Evolutionary conservation across 257 asterid species (phyloP).

Genomic region (Voacanga thouarsii): DNA sequence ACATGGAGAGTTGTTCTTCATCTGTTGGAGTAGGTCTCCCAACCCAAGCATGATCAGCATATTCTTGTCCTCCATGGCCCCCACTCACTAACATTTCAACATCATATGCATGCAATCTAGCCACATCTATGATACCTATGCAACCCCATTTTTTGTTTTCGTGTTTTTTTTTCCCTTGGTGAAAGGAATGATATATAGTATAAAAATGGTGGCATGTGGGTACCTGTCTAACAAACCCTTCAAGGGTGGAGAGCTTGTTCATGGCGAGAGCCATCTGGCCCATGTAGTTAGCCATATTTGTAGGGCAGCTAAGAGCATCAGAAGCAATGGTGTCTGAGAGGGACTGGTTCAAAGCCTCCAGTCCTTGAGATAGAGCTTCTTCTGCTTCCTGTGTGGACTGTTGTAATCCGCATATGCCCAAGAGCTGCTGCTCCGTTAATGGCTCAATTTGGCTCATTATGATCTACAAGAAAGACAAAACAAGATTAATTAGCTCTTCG

Average conservation of each 20-base stretch:
- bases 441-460: slow-evolving; percentile 62
- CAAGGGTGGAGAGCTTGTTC: slow-evolving; percentile 71
- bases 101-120: neutral
- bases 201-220: neutral
- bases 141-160: neutral
- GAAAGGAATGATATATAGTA: neutral
- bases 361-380: slow-evolving; percentile 69
- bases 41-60: slow-evolving; percentile 23
- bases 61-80: slow-evolving; percentile 20
- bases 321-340: slow-evolving; percentile 60
- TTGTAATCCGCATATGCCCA: slow-evolving; percentile 67
- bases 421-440: slow-evolving; percentile 58
- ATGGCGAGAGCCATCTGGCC: slow-evolving; percentile 74
- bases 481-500: too few relatives aligned
- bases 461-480: slow-evolving; percentile 31
- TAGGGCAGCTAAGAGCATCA: slow-evolving; percentile 58
- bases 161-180: neutral
- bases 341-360: slow-evolving; percentile 54
- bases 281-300: slow-evolving; percentile 63
- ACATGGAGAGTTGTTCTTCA: slow-evolving; percentile 31
- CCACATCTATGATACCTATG: neutral
- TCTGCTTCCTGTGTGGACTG: slow-evolving; percentile 74
- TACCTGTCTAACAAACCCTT: slow-evolving; percentile 85
- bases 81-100: neutral
- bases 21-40: slow-evolving; percentile 42